Percentiles rank a stretch among this genome's conserved stretches.
phyloP scores from a whole-genome alignment of 2,329 filamentous ascomycete species.

The Elsinoe perseae region DNA sequence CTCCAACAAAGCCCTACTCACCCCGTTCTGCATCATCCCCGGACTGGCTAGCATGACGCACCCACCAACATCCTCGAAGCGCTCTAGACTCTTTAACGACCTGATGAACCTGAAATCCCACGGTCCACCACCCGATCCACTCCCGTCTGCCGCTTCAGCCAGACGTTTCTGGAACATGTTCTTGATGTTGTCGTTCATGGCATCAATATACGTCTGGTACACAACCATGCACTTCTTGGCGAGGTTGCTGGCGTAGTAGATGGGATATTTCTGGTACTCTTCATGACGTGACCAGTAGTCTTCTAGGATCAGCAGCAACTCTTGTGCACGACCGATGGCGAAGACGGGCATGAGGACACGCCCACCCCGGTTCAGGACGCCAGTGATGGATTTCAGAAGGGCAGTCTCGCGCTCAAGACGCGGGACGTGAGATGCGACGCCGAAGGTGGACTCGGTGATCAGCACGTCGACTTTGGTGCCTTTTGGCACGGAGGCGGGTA shows the following conservation, averaged over 20 bases:
- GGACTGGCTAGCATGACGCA: slow-evolving; percentile 97
- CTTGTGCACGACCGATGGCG: slow-evolving; percentile 85
- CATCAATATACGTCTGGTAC: slow-evolving; percentile 95
- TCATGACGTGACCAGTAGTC: slow-evolving; percentile 91
- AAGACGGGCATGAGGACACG: slow-evolving; percentile 93
- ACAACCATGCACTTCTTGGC: slow-evolving; percentile 97
- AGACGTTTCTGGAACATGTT: slow-evolving; percentile 86
- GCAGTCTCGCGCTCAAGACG: slow-evolving; percentile 84
- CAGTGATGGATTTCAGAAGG: slow-evolving; percentile 91
- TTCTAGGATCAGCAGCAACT: slow-evolving; percentile 86
- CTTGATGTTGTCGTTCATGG: slow-evolving; percentile 99
- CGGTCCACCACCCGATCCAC: slow-evolving; percentile 62
- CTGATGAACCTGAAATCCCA: slow-evolving; percentile 97
- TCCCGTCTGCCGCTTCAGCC: slow-evolving; percentile 69
- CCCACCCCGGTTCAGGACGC: slow-evolving; percentile 82
- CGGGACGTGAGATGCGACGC: slow-evolving; percentile 87
- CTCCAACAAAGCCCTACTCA: slow-evolving; percentile 85
- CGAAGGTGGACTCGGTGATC: slow-evolving; percentile 96
- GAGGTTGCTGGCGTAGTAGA: slow-evolving; percentile 95
- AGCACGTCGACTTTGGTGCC: slow-evolving; percentile 90
- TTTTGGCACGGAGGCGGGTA: slow-evolving; percentile 83
- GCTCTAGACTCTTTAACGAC: slow-evolving; percentile 82
- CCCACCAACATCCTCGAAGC: slow-evolving; percentile 90
- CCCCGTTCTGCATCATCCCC: slow-evolving; percentile 96
- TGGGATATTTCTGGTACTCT: slow-evolving; percentile 83